Base-by-base conservation (phyloP, 2,329 filamentous ascomycete genomes). In the Fusarium sp. region DNA sequence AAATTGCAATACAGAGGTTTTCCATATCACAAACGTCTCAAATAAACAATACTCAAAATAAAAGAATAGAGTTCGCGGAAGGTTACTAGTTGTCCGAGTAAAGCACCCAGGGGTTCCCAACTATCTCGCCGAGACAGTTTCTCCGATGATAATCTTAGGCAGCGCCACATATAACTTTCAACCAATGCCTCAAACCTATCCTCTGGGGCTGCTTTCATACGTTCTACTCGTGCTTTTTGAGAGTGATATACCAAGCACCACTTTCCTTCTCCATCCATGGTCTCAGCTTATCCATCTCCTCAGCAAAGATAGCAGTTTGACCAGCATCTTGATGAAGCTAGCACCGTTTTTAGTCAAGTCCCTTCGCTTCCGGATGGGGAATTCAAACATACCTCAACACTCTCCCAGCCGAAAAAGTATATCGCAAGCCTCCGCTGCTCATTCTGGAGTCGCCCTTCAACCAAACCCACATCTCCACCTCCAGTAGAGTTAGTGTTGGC, bases 341-440 rank as follows among this genome's bases (percentile, higher is more conserved):
- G 8, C 4, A 27, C 2, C 6, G 8, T 13, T 11, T 14, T 66
- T 4, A 64, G 29, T 6, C 18, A n/a, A 7, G 8, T 58, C 9
- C 4, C 18, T 7, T 14, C 8, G 25, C 25, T 25, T 25, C 7
- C 7, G 25, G 23, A 38, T 25, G 2, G 10, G 6, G 7, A 14
- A 13, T 13, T 0, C 13, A 33, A 33, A n/a, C 46, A 6, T n/a
- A 69, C 71, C 69, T 73, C 69, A 31, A 73, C 65, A n/a, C 69
- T 72, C 10, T 73, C 71, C 71, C 71, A 72, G 1, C 69, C 71
- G 1, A 72, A 60, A 36, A 36, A 60, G 31, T 71, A 71, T 4
- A 67, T 38, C 5, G 61, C 67, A 2, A 73, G 40, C 13, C 69
- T 58, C 7, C 49, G 63, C 8, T 71, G 58, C 8, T 58, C 33